phyloP scores from a whole-genome alignment of 2,329 filamentous ascomycete species.

The Diplodia seriata region DNA sequence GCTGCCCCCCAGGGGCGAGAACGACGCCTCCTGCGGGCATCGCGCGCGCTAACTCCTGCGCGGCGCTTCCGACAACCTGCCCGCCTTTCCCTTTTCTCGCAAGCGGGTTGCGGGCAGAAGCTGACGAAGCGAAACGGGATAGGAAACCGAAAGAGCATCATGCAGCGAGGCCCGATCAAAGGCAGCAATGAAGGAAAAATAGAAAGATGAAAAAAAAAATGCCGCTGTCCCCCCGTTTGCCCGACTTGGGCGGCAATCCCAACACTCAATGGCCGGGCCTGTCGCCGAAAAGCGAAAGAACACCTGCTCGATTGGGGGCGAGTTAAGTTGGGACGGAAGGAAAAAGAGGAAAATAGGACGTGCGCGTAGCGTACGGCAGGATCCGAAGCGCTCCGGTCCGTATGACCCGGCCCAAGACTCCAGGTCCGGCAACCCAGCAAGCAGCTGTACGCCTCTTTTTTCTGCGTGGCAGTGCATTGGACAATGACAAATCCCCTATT shows the following conservation, averaged over 20 bases:
- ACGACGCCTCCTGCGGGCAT: not conserved
- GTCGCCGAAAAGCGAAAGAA: not conserved
- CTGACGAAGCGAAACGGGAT: too few species aligned
- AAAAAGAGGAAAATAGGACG: not conserved
- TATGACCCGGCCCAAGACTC: not conserved
- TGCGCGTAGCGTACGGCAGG: conserved; percentile 13
- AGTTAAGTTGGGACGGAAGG: not conserved
- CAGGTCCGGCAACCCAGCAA: not conserved
- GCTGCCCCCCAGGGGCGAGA: not conserved
- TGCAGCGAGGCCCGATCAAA: not conserved
- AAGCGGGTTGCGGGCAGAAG: too few species aligned
- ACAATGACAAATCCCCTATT: not conserved
- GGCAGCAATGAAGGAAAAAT: not conserved
- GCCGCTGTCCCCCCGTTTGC: too few species aligned
- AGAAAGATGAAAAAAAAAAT: not conserved
- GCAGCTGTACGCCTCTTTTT: not conserved
- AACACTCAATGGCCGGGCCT: not conserved
- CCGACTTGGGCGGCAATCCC: not conserved
- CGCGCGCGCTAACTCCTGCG: too few species aligned
- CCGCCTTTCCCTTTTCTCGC: too few species aligned
- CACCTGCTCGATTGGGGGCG: not conserved
- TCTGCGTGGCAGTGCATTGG: not conserved
- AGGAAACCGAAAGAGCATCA: too few species aligned
- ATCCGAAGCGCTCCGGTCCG: conserved; percentile 20
- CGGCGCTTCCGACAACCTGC: too few species aligned